Base-by-base conservation (phyloP, 1,139 yeast genomes). In the Magnusiomyces magnusii region DNA sequence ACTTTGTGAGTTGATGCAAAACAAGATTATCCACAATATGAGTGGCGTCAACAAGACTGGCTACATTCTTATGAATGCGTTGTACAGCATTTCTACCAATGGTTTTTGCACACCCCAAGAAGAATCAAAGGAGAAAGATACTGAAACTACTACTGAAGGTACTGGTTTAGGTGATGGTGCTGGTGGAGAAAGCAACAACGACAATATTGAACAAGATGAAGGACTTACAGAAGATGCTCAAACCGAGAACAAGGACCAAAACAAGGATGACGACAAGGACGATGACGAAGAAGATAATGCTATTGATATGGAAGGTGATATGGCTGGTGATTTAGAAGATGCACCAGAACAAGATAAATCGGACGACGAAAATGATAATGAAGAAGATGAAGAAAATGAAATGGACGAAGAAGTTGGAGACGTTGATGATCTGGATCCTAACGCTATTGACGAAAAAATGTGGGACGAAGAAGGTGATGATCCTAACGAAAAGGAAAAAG, bases 131-230 rank as follows among this genome's bases (percentile, higher is more conserved):
- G 83, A 83, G 54, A 84, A 87, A 15, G 73, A 66, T 67, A 85
- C 69, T 44, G 89, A 77, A 25, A 68, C 71, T 3, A 69, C 71
- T 24, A 66, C 71, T 47, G 80, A 86, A 57, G 99, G 99, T 57
- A 89, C 97, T n/a, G 99, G 99, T 13, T 77, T 93, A 49, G 99
- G 99, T 55, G 98, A 93, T 70, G 99, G 98, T 25, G 91, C 87
- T 62, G 98, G 97, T 63, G 96, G 87, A 2, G 80, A 83, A 42
- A 84, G 84, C 66, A 85, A 86, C 67, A 83, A 95, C 0, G 86
- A 91, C 55, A 97, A 91, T 69, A 87, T 87, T 58, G 96, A 87
- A 62, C 96, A 92, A 57, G 97, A 93, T 66, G 98, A 92, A 65
- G 97, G 93, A 71, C 78, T 92, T 58, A 78, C 85, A 9, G 98